Percentiles rank a stretch among this genome's conserved stretches.
Conservation (phyloP, 805 yeast species). For the Clavispora phyllophila region DNA sequence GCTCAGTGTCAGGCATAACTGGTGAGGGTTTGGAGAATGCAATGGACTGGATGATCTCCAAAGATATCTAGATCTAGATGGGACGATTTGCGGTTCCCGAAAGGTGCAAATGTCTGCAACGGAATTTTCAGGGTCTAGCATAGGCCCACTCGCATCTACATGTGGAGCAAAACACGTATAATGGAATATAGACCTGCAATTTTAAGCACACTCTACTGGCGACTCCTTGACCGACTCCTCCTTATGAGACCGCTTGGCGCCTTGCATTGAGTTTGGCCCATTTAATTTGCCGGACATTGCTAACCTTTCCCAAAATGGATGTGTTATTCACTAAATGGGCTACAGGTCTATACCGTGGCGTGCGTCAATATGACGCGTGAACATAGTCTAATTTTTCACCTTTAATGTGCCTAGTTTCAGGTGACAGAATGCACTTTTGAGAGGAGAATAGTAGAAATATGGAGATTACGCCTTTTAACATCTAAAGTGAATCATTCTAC, state of each 20-base stretch:
- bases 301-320: neutral
- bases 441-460: no score
- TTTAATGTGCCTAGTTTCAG: neutral
- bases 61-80: conserved; percentile 1
- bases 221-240: neutral
- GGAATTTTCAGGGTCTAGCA: neutral
- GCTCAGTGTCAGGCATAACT: conserved; percentile 31
- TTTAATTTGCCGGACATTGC: neutral
- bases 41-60: conserved; percentile 22
- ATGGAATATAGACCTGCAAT: neutral
- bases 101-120: neutral
- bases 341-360: neutral
- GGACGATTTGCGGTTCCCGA: neutral
- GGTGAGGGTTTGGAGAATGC: conserved; percentile 26
- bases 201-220: neutral
- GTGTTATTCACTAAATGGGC: neutral
- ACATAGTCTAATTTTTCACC: neutral
- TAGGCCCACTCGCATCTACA: neutral
- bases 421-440: neutral
- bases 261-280: neutral
- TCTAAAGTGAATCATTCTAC: no score
- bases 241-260: neutral
- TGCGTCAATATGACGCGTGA: neutral
- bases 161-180: neutral
- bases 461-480: no score